Base-by-base conservation (phyloP, 352 stramenopile species). In the Globisporangium apiculatum region DNA sequence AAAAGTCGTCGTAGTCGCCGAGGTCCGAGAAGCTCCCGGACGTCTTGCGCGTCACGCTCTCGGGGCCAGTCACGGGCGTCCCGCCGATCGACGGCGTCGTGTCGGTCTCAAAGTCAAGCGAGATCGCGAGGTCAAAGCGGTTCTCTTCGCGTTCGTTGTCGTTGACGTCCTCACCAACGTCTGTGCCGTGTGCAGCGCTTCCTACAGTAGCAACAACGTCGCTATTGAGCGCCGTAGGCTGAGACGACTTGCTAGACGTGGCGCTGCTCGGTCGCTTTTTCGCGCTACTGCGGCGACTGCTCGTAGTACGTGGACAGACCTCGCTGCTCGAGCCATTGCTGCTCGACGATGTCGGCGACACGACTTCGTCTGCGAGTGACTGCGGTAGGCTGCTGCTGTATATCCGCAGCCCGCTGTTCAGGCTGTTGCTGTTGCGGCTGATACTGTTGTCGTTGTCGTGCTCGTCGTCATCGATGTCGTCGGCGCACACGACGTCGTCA, bases 1-100 rank as follows among this genome's bases (percentile, higher is more conserved):
- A 77, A 38, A 91, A 92, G 50, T 93, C 83, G 49, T 95, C 85
- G 51, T 88, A 91, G 49, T 95, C 85, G 9, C 83, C 85, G 12
- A 95, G 55, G 68, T 95, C 85, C 7, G 85, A 95, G 66, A 95
- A 95, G 51, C 85, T 95, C 54, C 79, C 92, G 9, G 80, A 92
- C 9, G 76, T 90, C 64, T 95, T 86, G n/a, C 85, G 75, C 12
- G 76, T 83, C 43, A 71, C 66, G 55, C 74, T 87, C 18, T 68
- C 68, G 6, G 74, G 69, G 1, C 68, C 67, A 61, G 52, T 69
- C 60, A 31, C 47, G 51, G 49, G 50, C 31, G 49, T 63, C 46
- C 53, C 67, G 5, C 50, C 53, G 8, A 69, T 24, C 14, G 60
- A 65, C 17, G 60, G 54, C 48, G 77, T 75, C 17, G 74, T 77